Percentiles rank a stretch among this genome's conserved stretches.
Evolutionary conservation across 257 asterid genomes (phyloP).

Genomic region (Henckelia pumila): DNA sequence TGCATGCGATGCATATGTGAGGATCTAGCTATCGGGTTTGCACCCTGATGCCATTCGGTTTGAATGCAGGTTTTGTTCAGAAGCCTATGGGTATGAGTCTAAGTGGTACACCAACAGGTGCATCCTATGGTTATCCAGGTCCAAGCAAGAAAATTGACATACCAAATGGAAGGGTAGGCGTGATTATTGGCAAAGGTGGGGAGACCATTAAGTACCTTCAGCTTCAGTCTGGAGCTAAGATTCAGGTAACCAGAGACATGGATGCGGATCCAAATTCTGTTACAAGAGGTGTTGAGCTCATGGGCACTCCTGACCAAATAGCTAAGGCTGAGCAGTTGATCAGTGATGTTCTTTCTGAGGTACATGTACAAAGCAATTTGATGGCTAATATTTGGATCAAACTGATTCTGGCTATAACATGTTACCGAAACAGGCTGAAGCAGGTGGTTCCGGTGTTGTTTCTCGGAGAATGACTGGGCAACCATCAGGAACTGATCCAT

Average conservation of each 20-base stretch:
- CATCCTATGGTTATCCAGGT: slow-evolving; percentile 61
- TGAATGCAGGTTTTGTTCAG: slow-evolving; percentile 36
- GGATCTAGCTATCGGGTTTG: neutral
- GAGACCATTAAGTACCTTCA: slow-evolving; percentile 90
- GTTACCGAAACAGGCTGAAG: slow-evolving; percentile 57
- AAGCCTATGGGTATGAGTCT: slow-evolving; percentile 40
- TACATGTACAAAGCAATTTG: slow-evolving; percentile 11
- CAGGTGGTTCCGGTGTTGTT: slow-evolving; percentile 72
- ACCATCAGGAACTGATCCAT: slow-evolving; percentile 64
- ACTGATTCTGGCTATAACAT: neutral
- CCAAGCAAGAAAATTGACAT: slow-evolving; percentile 66
- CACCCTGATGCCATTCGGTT: slow-evolving; percentile 2
- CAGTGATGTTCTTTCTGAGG: slow-evolving; percentile 74
- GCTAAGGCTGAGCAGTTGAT: slow-evolving; percentile 74
- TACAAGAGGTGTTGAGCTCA: slow-evolving; percentile 70
- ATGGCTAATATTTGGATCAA: neutral
- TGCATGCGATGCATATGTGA: neutral
- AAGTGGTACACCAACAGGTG: slow-evolving; percentile 39
- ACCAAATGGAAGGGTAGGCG: slow-evolving; percentile 89
- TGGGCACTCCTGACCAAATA: slow-evolving; percentile 71
- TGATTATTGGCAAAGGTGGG: slow-evolving; percentile 87
- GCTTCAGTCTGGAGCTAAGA: slow-evolving; percentile 82
- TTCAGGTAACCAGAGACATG: slow-evolving; percentile 88
- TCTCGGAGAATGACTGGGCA: slow-evolving; percentile 62
- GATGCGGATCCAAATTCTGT: slow-evolving; percentile 75